Conservation (phyloP, 192 early-diverging fungal species). For the Chytriomyces sp. region DNA sequence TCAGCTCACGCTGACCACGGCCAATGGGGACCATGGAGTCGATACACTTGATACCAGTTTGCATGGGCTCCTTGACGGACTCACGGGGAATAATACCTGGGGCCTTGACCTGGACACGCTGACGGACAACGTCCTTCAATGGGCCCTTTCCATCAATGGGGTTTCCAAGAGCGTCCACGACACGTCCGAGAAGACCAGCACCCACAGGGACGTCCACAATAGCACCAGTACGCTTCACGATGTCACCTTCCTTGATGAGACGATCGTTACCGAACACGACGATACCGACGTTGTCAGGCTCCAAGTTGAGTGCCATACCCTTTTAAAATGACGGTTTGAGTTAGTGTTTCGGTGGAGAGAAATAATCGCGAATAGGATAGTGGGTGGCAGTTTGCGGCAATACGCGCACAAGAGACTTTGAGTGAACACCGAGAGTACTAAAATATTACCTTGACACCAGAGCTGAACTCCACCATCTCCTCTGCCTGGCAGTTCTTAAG, state of each 20-base stretch:
- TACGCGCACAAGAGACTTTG: neutral
- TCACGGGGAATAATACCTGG: conserved; percentile 99
- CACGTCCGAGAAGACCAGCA: conserved; percentile 93
- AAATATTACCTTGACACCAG: conserved; percentile 83
- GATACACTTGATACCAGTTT: conserved; percentile 99
- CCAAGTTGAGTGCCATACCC: conserved; percentile 99
- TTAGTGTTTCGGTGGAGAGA: neutral
- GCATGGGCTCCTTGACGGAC: conserved; percentile 99
- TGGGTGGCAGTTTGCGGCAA: neutral
- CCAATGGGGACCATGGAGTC: conserved; percentile 99
- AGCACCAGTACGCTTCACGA: conserved; percentile 97
- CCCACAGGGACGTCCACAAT: conserved; percentile 99
- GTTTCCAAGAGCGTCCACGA: conserved; percentile 98
- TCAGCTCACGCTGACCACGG: conserved; percentile 99
- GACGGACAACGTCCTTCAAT: conserved; percentile 80
- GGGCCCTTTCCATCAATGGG: conserved; percentile 99
- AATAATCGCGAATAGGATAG: neutral
- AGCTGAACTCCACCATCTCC: conserved; percentile 99
- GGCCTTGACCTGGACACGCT: conserved; percentile 98
- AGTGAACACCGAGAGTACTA: neutral
- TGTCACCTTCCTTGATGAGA: conserved; percentile 99
- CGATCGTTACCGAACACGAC: conserved; percentile 99
- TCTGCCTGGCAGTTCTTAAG: conserved; percentile 98
- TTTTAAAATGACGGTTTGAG: conserved; percentile 34
- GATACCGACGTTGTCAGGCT: conserved; percentile 99